Evolutionary conservation across 495 filamentous ascomycete genomes (phyloP).

Genomic region (Margaritispora aquatica): DNA sequence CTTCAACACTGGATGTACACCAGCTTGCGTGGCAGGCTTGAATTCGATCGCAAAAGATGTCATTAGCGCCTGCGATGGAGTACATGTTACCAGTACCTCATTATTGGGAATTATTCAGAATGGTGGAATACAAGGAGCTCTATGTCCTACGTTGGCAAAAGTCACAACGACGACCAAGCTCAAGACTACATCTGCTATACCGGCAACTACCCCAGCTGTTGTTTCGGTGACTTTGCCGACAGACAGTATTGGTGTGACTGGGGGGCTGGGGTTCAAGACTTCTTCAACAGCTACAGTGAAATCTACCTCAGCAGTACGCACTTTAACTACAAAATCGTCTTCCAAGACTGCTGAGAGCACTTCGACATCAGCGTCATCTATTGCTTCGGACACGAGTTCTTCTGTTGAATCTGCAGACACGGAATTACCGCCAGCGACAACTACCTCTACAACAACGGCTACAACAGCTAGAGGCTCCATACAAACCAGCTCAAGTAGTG

Average conservation of each 20-base stretch:
- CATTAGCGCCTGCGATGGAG: constrained; percentile 8
- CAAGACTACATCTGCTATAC: background rate
- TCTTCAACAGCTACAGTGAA: background rate
- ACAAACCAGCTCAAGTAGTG: background rate
- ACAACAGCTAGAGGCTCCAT: background rate
- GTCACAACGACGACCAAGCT: constrained; percentile 1
- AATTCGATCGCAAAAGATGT: constrained; percentile 7
- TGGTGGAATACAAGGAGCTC: constrained; percentile 18
- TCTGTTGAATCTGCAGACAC: background rate
- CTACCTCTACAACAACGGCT: background rate
- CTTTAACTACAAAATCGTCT: background rate
- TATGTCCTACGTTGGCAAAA: constrained; percentile 12
- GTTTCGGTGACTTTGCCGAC: constrained; percentile 16
- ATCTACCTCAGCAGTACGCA: background rate
- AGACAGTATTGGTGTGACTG: constrained; percentile 11
- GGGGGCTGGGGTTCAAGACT: constrained; percentile 14
- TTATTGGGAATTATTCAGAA: constrained; percentile 17
- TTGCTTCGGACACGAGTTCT: background rate
- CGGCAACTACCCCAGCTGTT: background rate
- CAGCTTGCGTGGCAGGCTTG: constrained; percentile 8
- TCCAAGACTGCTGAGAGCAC: background rate
- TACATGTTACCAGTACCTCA: constrained; percentile 9
- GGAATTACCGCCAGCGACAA: background rate
- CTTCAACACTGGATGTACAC: constrained; percentile 20
- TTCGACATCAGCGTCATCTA: background rate